phyloP scores from a whole-genome alignment of 1,139 yeast species.

The Yamadazyma diospyri region DNA sequence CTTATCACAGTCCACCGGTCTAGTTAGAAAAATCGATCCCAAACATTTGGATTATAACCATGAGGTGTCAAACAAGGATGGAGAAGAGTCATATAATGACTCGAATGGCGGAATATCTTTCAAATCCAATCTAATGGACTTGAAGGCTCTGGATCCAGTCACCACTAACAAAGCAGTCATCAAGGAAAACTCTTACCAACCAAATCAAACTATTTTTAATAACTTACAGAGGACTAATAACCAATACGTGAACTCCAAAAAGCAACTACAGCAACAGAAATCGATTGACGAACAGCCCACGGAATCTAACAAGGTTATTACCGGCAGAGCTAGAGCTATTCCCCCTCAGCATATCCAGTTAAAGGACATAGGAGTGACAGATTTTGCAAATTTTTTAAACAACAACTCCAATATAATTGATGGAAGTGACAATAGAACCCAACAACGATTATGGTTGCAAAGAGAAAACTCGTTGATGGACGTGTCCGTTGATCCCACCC shows the following conservation, averaged over 20 bases:
- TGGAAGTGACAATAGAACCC: conserved; percentile 50
- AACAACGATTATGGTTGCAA: conserved; percentile 79
- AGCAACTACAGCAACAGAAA: conserved; percentile 17
- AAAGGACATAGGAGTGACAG: conserved; percentile 22
- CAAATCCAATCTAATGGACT: conserved; percentile 31
- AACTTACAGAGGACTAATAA: conserved; percentile 40
- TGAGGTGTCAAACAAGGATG: conserved; percentile 5
- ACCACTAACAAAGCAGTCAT: conserved; percentile 32
- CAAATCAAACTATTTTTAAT: conserved; percentile 43
- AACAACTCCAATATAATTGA: conserved; percentile 13
- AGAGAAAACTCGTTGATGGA: conserved; percentile 71
- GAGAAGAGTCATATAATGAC: conserved; percentile 16
- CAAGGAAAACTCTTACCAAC: conserved; percentile 40
- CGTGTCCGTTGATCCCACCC: conserved; percentile 36
- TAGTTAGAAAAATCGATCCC: conserved; percentile 35
- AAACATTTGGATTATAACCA: conserved; percentile 8
- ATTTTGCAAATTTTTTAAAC: conserved; percentile 31
- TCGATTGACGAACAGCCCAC: conserved; percentile 6
- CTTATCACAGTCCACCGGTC: conserved; percentile 45
- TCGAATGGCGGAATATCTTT: conserved; percentile 37
- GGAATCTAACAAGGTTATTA: conserved; percentile 4
- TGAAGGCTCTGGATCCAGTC: conserved; percentile 31
- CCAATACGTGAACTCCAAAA: conserved; percentile 27
- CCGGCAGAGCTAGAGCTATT: background rate
- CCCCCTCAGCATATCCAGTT: conserved; percentile 11